phyloP scores from a whole-genome alignment of 345 rosid species.

The Aquilaria sinensis region DNA sequence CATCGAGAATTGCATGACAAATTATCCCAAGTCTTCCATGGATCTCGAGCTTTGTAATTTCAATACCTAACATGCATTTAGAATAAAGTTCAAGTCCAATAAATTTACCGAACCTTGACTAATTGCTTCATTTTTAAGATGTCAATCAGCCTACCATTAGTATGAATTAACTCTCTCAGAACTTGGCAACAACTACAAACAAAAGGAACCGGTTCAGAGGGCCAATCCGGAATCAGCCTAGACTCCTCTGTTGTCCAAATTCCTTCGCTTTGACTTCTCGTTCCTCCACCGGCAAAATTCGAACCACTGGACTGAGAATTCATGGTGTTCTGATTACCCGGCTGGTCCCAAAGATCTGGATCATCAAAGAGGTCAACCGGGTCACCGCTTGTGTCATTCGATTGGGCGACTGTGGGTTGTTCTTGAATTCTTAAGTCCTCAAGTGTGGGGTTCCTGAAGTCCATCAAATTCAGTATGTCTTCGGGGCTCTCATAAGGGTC shows the following conservation, averaged over 20 bases:
- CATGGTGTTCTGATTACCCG: background rate
- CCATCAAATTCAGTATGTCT: slow-evolving; percentile 14
- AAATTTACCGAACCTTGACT: too few species aligned
- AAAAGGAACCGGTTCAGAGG: slow-evolving; percentile 23
- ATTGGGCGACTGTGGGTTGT: background rate
- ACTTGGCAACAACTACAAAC: slow-evolving; percentile 42
- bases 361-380: slow-evolving; percentile 15
- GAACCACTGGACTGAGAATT: slow-evolving; percentile 16
- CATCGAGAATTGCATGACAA: slow-evolving; percentile 42
- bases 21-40: slow-evolving; percentile 53
- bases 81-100: too few species aligned
- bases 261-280: background rate
- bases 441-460: slow-evolving; percentile 11
- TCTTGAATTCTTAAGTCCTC: background rate
- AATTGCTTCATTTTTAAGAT: too few species aligned
- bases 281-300: background rate
- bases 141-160: slow-evolving; percentile 29
- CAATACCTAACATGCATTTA: slow-evolving; percentile 16
- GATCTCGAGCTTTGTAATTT: slow-evolving; percentile 43
- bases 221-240: slow-evolving; percentile 19
- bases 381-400: background rate
- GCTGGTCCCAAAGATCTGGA: slow-evolving; percentile 16
- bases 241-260: background rate
- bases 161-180: slow-evolving; percentile 41
- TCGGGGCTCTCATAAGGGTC: slow-evolving; percentile 24